Base-by-base conservation (phyloP, 2,329 filamentous ascomycete species). In the Xylaria arbuscula region DNA sequence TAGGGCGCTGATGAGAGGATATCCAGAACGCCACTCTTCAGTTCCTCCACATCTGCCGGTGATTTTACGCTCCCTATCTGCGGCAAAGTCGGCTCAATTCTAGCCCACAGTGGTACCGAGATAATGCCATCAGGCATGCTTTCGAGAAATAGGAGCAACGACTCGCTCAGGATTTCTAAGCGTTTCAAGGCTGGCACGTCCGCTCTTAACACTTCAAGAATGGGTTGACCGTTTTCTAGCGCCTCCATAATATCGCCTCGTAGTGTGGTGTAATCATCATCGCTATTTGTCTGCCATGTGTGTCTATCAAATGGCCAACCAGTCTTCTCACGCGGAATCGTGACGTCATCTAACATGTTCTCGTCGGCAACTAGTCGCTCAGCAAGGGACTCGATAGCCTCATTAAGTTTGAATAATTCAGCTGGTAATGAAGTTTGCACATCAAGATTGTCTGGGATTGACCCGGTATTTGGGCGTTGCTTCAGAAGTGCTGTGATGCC, bases 391-490 rank as follows among this genome's bases (percentile, higher is more conserved):
- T 88, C 87, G 17, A 97, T 86, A 11, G 90, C 88, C 78, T 97
- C 93, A 5, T 94, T 98, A 75, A 99, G 87, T 77, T 91, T 90
- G 81, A 97, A 97, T 9, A 98, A 85, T 79, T 98, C 95, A 69
- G 92, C 90, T 0, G 96, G 95, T 1, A 94, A 94, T 11, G 94
- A 95, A 77, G 91, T 90, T 77, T 89, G 89, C 70, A 93, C 87
- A 67, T 86, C 88, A 47, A 81, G 85, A 76, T 83, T 85, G 74
- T 85, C 87, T 55, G 82, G 84, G 67, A 87, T 90, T 70, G 83
- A 82, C 1, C 84, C 85, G 1, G 72, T 72, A 24, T 76, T 76
- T 57, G 72, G 69, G 3, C 71, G 66, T 61, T 75, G 62, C 32
- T 75, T 62, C 45, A 83, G 71, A 47, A 90, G 85, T 8, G 78